Base-by-base conservation (phyloP, 495 filamentous ascomycete genomes). In the Aspergillus kassunensis region DNA sequence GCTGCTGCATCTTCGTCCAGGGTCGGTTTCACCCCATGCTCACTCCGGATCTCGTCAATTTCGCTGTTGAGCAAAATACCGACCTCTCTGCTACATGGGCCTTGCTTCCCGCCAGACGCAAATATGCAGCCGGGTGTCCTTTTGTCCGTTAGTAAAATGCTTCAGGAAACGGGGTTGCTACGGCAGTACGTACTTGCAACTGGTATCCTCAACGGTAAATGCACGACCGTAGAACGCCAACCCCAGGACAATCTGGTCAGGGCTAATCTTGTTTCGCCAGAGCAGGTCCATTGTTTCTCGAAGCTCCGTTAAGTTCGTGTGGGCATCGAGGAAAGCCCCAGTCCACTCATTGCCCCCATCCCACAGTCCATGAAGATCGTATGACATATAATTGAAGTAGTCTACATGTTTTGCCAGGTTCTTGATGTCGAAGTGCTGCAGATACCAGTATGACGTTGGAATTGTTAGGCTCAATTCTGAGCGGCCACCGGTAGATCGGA, bases 321-420 rank as follows among this genome's bases (percentile, higher is more conserved):
- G 71, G 4, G 27, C 19, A 10, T 33, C 20, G 25, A 34, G 3
- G n/a, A 33, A 13, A 9, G 43, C 11, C 2, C 18, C 43, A 1
- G 23, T 2, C 23, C 23, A 43, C 3, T 16, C 9, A n/a, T 35
- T 46, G 18, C 7, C 58, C 24, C 21, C 4, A n/a, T 60, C 50
- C 58, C 50, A 73, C 7, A 43, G 49, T 2, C 70, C 69, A 44
- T 68, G 65, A 1, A 74, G 51, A 55, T 71, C 60, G 43, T 78
- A 79, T 6, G 66, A 57, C 76, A 80, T 78, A 55, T 72, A 64
- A 16, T 69, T 70, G 49, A 79, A 74, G 18, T 58, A 79, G 48
- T 80, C 71, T 8, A 78, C 60, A 44, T 67, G 61, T 2, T 45
- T 47, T 20, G 66, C 64, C 61, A 80, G 61, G 0, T 44, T 61